phyloP scores from a whole-genome alignment of 2,329 filamentous ascomycete genomes.

The Epichloe glyceriae region DNA sequence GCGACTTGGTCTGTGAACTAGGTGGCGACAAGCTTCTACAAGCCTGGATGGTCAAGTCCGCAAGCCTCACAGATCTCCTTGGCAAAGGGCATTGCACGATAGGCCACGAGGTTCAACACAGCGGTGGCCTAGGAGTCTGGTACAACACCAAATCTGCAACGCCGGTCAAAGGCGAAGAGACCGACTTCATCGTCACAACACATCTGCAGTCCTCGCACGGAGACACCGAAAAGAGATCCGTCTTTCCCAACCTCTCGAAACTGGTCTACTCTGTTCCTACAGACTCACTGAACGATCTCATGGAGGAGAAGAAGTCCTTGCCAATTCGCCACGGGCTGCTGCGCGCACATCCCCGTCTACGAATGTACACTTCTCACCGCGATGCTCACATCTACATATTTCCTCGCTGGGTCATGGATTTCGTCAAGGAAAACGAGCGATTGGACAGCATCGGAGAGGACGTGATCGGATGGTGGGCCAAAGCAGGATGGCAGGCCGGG shows the following conservation, averaged over 20 bases:
- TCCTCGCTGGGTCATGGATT: constrained; percentile 79
- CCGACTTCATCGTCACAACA: constrained; percentile 76
- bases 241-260: constrained; percentile 58
- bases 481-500: constrained; percentile 79
- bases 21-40: constrained; percentile 72
- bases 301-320: constrained; percentile 60
- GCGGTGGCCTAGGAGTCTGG: constrained; percentile 79
- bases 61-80: constrained; percentile 50
- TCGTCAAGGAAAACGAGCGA: constrained; percentile 64
- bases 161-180: constrained; percentile 78
- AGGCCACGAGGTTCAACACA: constrained; percentile 30
- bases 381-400: constrained; percentile 95
- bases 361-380: constrained; percentile 71
- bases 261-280: constrained; percentile 80
- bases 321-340: constrained; percentile 67
- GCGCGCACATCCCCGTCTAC: constrained; percentile 59
- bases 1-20: constrained; percentile 84
- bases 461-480: constrained; percentile 89
- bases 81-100: constrained; percentile 31
- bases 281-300: constrained; percentile 74
- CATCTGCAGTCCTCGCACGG: constrained; percentile 45
- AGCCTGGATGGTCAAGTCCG: constrained; percentile 81
- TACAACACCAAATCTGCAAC: constrained; percentile 71
- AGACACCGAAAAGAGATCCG: constrained; percentile 37
- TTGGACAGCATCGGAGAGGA: constrained; percentile 87